These are phyloP conservation scores for Rhodosporidiobolus odoratus DNA, from an alignment of 768 basidiomycete genomes.

Conservation along the genomic window DNA sequence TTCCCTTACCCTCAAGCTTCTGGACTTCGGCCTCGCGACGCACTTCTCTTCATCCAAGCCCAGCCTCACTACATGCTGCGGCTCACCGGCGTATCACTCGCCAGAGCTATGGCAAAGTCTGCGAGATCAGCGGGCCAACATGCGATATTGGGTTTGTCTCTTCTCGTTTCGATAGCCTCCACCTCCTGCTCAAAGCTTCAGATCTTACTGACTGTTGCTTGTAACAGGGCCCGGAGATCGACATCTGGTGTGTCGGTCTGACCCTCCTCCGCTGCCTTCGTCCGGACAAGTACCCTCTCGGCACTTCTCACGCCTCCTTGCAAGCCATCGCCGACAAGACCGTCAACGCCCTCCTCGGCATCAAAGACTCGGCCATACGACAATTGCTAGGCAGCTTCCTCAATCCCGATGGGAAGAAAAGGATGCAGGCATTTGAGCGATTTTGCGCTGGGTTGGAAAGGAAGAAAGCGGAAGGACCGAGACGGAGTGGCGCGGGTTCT, in stretches of 20 bases:
- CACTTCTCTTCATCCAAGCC: constrained; percentile 47
- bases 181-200: not conserved
- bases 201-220: not conserved
- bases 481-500: not conserved
- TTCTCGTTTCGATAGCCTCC: not conserved
- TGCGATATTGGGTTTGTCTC: constrained; percentile 46
- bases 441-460: constrained; percentile 40
- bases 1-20: constrained; percentile 43
- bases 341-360: constrained; percentile 44
- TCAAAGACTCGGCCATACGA: constrained; percentile 38
- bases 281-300: constrained; percentile 48
- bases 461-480: not conserved
- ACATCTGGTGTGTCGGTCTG: constrained; percentile 51
- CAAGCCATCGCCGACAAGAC: constrained; percentile 46
- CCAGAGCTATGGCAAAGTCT: constrained; percentile 50
- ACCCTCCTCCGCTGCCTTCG: constrained; percentile 48
- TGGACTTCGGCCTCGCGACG: constrained; percentile 51
- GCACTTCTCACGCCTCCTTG: constrained; percentile 46
- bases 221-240: constrained; percentile 49
- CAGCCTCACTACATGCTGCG: constrained; percentile 51
- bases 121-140: constrained; percentile 45
- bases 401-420: constrained; percentile 45
- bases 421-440: constrained; percentile 45
- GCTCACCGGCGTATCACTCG: constrained; percentile 45
- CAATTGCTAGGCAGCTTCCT: constrained; percentile 45